phyloP scores from a whole-genome alignment of 257 asterid species.

The Solanum ahanhuiri region DNA sequence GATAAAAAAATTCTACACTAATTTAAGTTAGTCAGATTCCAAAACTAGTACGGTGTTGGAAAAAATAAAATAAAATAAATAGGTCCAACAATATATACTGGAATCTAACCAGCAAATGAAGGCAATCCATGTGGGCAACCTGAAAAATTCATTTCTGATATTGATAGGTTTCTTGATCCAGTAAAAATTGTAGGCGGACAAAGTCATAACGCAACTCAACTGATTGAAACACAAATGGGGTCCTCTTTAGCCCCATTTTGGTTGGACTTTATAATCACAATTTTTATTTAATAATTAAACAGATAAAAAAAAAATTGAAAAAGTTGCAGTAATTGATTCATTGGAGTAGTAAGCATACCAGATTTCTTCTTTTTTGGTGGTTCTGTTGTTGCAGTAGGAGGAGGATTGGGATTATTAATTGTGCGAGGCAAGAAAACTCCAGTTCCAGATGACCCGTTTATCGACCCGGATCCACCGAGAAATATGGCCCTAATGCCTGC shows the following conservation, averaged over 20 bases:
- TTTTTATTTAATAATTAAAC: not conserved
- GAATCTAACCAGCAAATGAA: conserved; percentile 5
- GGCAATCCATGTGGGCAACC: not conserved
- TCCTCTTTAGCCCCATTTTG: not conserved
- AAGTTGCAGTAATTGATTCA: not conserved
- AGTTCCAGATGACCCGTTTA: conserved; percentile 47
- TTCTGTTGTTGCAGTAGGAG: conserved; percentile 8
- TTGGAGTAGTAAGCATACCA: conserved; percentile 23
- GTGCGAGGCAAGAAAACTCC: conserved; percentile 73
- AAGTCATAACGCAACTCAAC: not conserved
- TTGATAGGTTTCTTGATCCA: not conserved
- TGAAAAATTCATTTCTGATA: not conserved
- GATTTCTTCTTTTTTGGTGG: conserved; percentile 31
- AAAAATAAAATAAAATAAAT: not conserved
- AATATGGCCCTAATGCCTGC: conserved; percentile 79
- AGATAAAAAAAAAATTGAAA: not conserved
- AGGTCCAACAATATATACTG: not conserved
- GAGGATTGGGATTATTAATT: not conserved
- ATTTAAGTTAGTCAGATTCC: not conserved
- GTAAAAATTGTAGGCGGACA: not conserved
- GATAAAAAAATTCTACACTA: too few species aligned
- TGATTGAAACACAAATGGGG: not conserved
- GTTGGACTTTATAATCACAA: not conserved
- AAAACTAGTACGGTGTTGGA: not conserved
- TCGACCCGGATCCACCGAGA: conserved; percentile 47